Conservation (phyloP, 352 stramenopile species). For the Phytophthora pinifolia region DNA sequence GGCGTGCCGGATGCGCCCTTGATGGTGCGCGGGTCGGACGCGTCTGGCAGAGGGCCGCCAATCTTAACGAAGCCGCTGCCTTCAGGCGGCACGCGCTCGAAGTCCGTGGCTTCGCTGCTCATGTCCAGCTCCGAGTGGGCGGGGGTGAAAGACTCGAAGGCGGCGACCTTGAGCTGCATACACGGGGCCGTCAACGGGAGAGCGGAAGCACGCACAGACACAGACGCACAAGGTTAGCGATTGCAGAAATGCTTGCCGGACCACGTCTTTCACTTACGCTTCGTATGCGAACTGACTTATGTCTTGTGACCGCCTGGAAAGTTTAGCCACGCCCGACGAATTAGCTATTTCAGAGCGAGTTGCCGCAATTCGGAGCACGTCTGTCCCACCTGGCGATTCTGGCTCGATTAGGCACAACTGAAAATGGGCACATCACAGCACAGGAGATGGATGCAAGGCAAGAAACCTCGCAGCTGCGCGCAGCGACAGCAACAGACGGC, state of each 20-base stretch:
- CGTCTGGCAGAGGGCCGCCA: constrained; percentile 66
- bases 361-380: constrained; percentile 8
- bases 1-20: constrained; percentile 44
- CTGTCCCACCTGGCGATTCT: constrained; percentile 12
- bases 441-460: too few relatives aligned
- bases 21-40: constrained; percentile 67
- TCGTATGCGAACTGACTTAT: constrained; percentile 34
- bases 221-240: neutral
- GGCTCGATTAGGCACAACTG: constrained; percentile 1
- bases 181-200: neutral
- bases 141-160: constrained; percentile 24
- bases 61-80: constrained; percentile 76
- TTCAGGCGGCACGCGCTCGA: constrained; percentile 54
- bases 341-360: constrained; percentile 11
- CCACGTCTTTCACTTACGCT: constrained; percentile 14
- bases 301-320: neutral
- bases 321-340: constrained; percentile 4
- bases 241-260: constrained; percentile 15
- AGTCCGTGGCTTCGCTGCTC: constrained; percentile 49
- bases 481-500: too few relatives aligned
- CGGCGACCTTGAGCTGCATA: constrained; percentile 31
- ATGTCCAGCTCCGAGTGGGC: constrained; percentile 32
- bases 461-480: too few relatives aligned
- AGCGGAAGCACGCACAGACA: neutral
- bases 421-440: neutral